phyloP scores from a whole-genome alignment of 2,329 filamentous ascomycete species.

The Capronia coronata region DNA sequence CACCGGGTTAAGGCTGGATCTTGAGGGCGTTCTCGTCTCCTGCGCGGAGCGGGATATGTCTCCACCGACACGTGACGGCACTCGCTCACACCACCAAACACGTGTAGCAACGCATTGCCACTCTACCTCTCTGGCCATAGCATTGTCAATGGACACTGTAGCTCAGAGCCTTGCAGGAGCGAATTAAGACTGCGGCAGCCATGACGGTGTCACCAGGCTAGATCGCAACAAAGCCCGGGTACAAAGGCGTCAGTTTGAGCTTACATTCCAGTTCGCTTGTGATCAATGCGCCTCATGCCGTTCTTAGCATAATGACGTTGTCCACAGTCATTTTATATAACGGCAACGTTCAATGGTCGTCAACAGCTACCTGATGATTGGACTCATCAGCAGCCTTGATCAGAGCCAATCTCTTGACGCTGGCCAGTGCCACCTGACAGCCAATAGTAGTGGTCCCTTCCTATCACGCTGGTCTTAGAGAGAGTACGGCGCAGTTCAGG shows the following conservation, averaged over 20 bases:
- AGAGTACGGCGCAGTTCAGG: not conserved
- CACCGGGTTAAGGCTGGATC: no score
- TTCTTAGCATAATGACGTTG: conserved; percentile 8
- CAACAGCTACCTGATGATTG: not conserved
- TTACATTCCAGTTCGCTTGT: not conserved
- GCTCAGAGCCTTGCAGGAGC: no score
- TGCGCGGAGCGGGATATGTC: not conserved
- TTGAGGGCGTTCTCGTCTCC: not conserved
- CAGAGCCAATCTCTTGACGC: conserved; percentile 7
- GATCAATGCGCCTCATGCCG: not conserved
- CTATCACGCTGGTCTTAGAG: no score
- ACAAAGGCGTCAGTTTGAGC: not conserved
- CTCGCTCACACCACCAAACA: conserved; percentile 6
- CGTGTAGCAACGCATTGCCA: not conserved
- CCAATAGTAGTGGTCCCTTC: not conserved
- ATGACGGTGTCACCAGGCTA: not conserved
- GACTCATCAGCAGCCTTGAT: not conserved
- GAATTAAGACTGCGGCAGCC: no score
- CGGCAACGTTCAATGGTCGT: conserved; percentile 8
- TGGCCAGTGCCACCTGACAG: not conserved
- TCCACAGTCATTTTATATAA: conserved; percentile 2
- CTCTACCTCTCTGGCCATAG: no score
- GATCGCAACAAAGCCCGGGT: not conserved
- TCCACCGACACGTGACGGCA: conserved; percentile 3
- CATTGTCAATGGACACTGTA: no score